These are phyloP conservation scores for Benincasa hispida DNA, from an alignment of 306 rosid species.

Conservation along the genomic window DNA sequence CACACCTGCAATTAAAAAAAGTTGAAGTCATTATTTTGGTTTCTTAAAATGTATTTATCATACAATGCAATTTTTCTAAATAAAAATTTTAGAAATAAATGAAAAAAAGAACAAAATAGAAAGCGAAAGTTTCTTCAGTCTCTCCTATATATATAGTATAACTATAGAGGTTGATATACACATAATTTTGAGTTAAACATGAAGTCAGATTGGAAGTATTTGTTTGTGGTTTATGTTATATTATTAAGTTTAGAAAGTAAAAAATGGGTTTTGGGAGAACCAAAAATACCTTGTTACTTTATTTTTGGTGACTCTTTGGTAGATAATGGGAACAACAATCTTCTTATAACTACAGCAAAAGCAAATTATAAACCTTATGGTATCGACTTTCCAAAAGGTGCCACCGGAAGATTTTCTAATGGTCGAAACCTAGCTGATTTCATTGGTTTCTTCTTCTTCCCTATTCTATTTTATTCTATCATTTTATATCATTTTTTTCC, in stretches of 20 bases:
- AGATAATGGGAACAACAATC: conserved; percentile 16
- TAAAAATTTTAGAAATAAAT: too few relatives aligned
- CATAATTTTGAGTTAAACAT: background rate
- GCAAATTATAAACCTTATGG: conserved; percentile 16
- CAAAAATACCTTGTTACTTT: conserved; percentile 15
- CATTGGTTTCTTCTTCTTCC: conserved; percentile 22
- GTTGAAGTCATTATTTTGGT: too few relatives aligned
- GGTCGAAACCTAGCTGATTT: conserved; percentile 27
- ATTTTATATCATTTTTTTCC: too few relatives aligned
- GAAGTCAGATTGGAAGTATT: background rate
- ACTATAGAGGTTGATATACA: too few relatives aligned
- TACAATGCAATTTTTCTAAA: too few relatives aligned
- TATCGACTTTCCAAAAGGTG: conserved; percentile 6
- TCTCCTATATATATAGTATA: too few relatives aligned
- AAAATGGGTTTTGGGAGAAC: background rate
- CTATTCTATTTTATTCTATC: background rate
- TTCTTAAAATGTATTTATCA: too few relatives aligned
- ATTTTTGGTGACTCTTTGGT: conserved; percentile 17
- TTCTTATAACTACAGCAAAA: background rate
- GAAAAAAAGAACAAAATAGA: too few relatives aligned
- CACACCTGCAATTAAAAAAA: too few relatives aligned
- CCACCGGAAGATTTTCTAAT: conserved; percentile 48
- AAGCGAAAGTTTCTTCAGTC: too few relatives aligned
- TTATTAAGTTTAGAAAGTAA: background rate
- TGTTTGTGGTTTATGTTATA: background rate